Conservation (phyloP, 1,284 basidiomycete genomes). For the Cryptococcus sp. region DNA sequence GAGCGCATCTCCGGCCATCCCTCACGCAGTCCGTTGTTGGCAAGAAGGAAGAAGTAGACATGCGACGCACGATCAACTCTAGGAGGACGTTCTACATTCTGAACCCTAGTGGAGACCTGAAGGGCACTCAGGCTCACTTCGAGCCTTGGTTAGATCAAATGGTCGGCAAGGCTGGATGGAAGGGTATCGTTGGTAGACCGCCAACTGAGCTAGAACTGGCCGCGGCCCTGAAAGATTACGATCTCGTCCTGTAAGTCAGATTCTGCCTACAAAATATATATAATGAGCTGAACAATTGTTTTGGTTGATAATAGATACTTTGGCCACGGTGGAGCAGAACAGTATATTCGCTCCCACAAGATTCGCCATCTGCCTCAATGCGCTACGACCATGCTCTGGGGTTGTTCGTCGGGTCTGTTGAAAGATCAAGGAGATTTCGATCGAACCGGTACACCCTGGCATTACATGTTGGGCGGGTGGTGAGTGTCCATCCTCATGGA, state of each 20-base stretch:
- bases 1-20: conserved; percentile 49
- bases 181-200: conserved; percentile 71
- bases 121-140: conserved; percentile 80
- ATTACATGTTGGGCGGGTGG: conserved; percentile 96
- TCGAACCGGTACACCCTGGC: conserved; percentile 82
- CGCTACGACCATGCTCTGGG: conserved; percentile 96
- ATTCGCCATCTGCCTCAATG: conserved; percentile 77
- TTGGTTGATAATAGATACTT: conserved; percentile 69
- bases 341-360: conserved; percentile 84
- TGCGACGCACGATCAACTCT: conserved; percentile 59
- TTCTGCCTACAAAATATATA: neutral
- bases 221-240: conserved; percentile 67
- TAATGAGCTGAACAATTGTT: conserved; percentile 2
- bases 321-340: conserved; percentile 93
- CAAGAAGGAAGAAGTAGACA: conserved; percentile 38
- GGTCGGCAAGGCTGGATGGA: conserved; percentile 69
- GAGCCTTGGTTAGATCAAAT: conserved; percentile 71
- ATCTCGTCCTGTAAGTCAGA: conserved; percentile 78
- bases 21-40: conserved; percentile 12
- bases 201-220: conserved; percentile 81
- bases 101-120: conserved; percentile 89
- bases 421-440: conserved; percentile 93
- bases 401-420: conserved; percentile 89
- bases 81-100: conserved; percentile 78
- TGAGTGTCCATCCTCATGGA: conserved; percentile 53